phyloP scores from a whole-genome alignment of 1,139 yeast genomes.

The Lodderomyces theae region DNA sequence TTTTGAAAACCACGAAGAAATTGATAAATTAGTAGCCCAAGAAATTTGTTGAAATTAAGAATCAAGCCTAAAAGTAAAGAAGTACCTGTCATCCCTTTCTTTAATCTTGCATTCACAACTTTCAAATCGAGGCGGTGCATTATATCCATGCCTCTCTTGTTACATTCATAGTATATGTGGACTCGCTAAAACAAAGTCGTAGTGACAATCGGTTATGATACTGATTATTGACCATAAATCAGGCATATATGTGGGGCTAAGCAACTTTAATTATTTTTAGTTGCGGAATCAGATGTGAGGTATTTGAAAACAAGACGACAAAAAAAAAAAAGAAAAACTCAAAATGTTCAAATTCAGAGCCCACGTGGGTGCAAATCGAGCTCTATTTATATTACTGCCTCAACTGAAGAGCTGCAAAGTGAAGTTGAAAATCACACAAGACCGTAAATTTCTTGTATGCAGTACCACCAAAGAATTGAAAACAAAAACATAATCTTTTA shows the following conservation, averaged over 20 bases:
- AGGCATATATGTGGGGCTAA: neutral
- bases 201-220: neutral
- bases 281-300: neutral
- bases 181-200: neutral
- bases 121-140: neutral
- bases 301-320: neutral
- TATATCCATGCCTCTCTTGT: too few relatives aligned
- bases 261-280: neutral
- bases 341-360: neutral
- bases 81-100: neutral
- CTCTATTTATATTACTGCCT: neutral
- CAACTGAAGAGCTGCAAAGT: too few relatives aligned
- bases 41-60: neutral
- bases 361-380: constrained; percentile 8
- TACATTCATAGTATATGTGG: neutral
- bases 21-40: neutral
- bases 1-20: neutral
- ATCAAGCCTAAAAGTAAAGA: too few relatives aligned
- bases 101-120: neutral
- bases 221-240: neutral
- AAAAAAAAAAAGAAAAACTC: neutral
- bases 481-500: too few relatives aligned
- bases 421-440: neutral
- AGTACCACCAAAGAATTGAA: neutral
- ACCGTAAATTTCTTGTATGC: neutral